phyloP scores from a whole-genome alignment of 2,329 filamentous ascomycete genomes.

The Botrytis hyacinthi region DNA sequence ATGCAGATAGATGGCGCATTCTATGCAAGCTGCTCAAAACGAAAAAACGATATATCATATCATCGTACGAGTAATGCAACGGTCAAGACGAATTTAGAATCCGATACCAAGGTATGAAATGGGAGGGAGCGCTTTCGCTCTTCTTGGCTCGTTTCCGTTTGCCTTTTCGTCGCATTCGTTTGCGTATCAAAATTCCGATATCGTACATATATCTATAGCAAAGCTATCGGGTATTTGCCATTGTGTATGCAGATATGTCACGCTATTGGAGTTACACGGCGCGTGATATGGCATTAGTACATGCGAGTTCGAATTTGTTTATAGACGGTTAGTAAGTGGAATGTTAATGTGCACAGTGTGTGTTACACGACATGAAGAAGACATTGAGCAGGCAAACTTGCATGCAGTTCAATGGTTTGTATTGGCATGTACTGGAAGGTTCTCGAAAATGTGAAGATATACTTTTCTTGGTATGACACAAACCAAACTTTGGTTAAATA shows the following conservation, averaged over 20 bases:
- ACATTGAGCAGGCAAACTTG: background rate
- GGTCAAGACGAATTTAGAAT: background rate
- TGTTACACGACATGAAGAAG: background rate
- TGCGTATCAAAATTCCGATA: background rate
- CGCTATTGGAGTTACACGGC: background rate
- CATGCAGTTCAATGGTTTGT: background rate
- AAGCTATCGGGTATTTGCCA: background rate
- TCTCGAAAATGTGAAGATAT: background rate
- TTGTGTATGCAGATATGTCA: background rate
- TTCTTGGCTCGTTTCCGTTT: background rate
- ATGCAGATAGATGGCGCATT: background rate
- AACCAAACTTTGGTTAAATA: background rate
- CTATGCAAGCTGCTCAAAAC: background rate
- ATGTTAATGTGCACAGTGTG: background rate
- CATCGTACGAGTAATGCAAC: background rate
- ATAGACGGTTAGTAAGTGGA: background rate
- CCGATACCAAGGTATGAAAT: constrained; percentile 18
- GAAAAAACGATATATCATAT: background rate
- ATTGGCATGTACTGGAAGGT: background rate
- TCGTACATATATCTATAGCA: constrained; percentile 1
- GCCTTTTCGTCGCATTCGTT: background rate
- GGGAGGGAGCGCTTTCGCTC: background rate
- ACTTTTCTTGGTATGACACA: background rate
- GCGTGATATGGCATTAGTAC: background rate
- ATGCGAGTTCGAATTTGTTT: background rate